These are phyloP conservation scores for Lasiodiplodia theobromae DNA, from an alignment of 2,329 filamentous ascomycete genomes.

Conservation along the genomic window DNA sequence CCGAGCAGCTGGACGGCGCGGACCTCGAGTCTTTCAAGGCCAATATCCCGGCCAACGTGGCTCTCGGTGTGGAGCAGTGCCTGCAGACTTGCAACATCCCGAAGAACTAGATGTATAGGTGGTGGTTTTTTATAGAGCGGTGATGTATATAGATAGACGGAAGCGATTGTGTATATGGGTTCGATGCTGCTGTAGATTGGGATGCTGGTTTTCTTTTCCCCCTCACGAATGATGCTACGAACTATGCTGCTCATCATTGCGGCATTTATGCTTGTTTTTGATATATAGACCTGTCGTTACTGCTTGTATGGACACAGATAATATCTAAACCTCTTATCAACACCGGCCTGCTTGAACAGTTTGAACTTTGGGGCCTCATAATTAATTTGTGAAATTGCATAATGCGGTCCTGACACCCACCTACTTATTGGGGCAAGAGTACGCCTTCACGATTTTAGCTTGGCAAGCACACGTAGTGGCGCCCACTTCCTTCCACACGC, in stretches of 20 bases:
- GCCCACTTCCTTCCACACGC: no score
- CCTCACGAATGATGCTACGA: not conserved
- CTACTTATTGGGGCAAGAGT: no score
- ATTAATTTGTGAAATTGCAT: no score
- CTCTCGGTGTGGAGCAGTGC: slow-evolving; percentile 62
- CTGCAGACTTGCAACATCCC: slow-evolving; percentile 57
- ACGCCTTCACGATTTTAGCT: no score
- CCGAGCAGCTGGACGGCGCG: slow-evolving; percentile 41
- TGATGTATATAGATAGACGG: not conserved
- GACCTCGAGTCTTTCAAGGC: slow-evolving; percentile 48
- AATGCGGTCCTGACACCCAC: no score
- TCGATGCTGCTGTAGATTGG: not conserved
- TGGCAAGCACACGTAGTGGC: no score
- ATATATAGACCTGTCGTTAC: not conserved
- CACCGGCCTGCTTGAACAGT: not conserved
- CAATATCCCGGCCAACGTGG: slow-evolving; percentile 56
- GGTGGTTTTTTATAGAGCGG: not conserved
- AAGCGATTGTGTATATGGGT: not conserved
- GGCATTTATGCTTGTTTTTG: not conserved
- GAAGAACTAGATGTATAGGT: slow-evolving; percentile 33
- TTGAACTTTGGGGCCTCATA: not conserved
- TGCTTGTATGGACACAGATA: not conserved
- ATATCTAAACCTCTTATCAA: not conserved
- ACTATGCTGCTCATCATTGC: not conserved
- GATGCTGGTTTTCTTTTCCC: not conserved